Evolutionary conservation across 2,329 filamentous ascomycete genomes (phyloP).

Genomic region (Waltergamsia citrina): DNA sequence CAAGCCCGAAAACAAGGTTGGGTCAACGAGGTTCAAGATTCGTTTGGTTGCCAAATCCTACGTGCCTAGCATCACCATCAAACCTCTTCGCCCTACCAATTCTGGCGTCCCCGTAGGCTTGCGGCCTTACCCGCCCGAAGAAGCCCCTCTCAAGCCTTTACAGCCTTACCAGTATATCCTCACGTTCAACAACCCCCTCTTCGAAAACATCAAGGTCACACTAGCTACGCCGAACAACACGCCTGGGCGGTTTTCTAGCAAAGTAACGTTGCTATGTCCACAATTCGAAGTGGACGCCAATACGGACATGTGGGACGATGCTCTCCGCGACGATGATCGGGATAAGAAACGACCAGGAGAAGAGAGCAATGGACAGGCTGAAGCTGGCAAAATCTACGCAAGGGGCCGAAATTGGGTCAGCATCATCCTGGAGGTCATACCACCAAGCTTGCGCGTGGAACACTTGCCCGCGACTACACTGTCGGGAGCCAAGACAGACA

Average conservation of each 20-base stretch:
- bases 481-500: conserved; percentile 28
- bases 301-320: conserved; percentile 82
- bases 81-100: conserved; percentile 40
- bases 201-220: conserved; percentile 79
- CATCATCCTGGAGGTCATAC: conserved; percentile 83
- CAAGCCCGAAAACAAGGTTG: conserved; percentile 86
- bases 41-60: conserved; percentile 80
- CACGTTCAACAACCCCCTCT: conserved; percentile 88
- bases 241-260: conserved; percentile 65
- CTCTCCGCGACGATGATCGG: conserved; percentile 48
- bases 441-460: conserved; percentile 42
- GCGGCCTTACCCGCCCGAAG: conserved; percentile 18
- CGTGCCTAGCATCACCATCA: conserved; percentile 73
- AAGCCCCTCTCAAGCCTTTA: conserved; percentile 40
- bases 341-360: conserved; percentile 29
- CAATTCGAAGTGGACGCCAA: conserved; percentile 92
- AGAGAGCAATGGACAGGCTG: conserved; percentile 44
- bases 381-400: conserved; percentile 95
- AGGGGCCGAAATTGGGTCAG: conserved; percentile 89
- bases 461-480: conserved; percentile 16
- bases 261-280: conserved; percentile 86
- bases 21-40: conserved; percentile 85
- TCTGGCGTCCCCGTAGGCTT: conserved; percentile 22
- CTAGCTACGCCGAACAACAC: conserved; percentile 76
- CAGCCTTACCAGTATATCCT: conserved; percentile 70